Conservation (phyloP, 805 yeast genomes). For the Kluyveromyces wickerhamii region DNA sequence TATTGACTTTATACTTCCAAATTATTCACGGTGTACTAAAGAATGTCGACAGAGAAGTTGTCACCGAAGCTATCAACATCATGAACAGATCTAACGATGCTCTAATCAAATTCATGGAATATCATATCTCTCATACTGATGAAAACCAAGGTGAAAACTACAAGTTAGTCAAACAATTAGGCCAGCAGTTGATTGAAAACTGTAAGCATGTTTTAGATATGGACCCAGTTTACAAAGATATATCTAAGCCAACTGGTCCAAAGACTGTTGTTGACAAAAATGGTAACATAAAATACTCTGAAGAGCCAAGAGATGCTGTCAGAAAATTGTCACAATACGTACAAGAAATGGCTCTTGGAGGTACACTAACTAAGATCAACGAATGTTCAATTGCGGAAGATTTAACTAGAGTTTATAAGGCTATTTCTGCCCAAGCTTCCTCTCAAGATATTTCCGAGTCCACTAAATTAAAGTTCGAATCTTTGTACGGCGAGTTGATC, state of each 20-base stretch:
- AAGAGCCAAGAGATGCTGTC: conserved; percentile 80
- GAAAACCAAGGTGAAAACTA: conserved; percentile 84
- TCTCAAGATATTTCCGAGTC: conserved; percentile 40
- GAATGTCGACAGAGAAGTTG: conserved; percentile 92
- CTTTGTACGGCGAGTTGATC: conserved; percentile 61
- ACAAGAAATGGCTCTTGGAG: conserved; percentile 93
- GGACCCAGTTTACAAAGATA: conserved; percentile 94
- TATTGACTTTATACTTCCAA: conserved; percentile 86
- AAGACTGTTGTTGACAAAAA: conserved; percentile 78
- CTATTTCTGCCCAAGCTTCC: conserved; percentile 63
- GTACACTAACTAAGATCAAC: conserved; percentile 58
- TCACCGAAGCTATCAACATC: conserved; percentile 90
- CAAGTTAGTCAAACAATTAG: conserved; percentile 79
- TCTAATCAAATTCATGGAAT: conserved; percentile 93
- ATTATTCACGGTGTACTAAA: conserved; percentile 88
- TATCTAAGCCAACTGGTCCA: conserved; percentile 91
- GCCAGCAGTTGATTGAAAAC: conserved; percentile 90
- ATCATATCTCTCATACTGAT: conserved; percentile 55
- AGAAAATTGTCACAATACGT: conserved; percentile 95
- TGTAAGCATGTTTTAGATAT: conserved; percentile 76
- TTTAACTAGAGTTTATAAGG: conserved; percentile 72
- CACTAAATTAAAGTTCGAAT: conserved; percentile 63
- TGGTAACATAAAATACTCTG: conserved; percentile 81
- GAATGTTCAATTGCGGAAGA: conserved; percentile 83
- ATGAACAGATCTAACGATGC: conserved; percentile 97